These are phyloP conservation scores for Aspergillus taichungensis DNA, from an alignment of 495 filamentous ascomycete species.

Conservation along the genomic window DNA sequence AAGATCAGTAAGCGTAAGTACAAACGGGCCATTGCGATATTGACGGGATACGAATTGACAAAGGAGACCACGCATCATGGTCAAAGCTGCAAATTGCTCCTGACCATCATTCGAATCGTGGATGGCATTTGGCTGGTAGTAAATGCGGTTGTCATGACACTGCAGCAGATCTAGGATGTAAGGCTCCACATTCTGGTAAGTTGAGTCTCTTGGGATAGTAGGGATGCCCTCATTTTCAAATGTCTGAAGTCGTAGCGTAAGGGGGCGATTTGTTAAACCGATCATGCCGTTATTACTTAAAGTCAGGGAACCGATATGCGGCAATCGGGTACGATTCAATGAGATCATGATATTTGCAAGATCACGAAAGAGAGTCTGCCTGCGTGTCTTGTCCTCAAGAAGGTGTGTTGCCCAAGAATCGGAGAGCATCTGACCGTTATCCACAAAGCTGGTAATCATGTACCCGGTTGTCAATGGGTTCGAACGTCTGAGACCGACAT, in stretches of 20 bases:
- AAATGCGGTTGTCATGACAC: conserved; percentile 22
- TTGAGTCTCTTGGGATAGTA: conserved; percentile 17
- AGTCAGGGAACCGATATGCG: conserved; percentile 28
- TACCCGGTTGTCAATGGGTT: conserved; percentile 6
- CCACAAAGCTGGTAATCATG: conserved; percentile 8
- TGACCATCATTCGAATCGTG: conserved; percentile 15
- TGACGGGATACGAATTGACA: conserved; percentile 13
- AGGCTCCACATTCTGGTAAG: conserved; percentile 15
- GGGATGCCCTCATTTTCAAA: conserved; percentile 28
- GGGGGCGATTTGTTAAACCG: conserved; percentile 22
- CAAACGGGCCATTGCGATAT: conserved; percentile 15
- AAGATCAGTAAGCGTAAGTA: conserved; percentile 17
- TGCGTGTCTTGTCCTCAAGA: conserved; percentile 11
- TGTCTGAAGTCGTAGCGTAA: conserved; percentile 12
- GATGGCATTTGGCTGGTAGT: conserved; percentile 21
- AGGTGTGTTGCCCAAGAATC: conserved; percentile 15
- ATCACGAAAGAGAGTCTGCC: conserved; percentile 17
- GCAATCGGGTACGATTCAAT: conserved; percentile 15
- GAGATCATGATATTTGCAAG: conserved; percentile 22
- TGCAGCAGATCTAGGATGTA: conserved; percentile 19
- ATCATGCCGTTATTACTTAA: conserved; percentile 19
- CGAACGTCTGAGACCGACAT: not conserved
- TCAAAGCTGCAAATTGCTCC: conserved; percentile 17
- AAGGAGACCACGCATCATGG: conserved; percentile 16
- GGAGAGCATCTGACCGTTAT: conserved; percentile 27